These are phyloP conservation scores for Dictyostelium citrinum DNA, from an alignment of 78 protist genomes.

Conservation along the genomic window DNA sequence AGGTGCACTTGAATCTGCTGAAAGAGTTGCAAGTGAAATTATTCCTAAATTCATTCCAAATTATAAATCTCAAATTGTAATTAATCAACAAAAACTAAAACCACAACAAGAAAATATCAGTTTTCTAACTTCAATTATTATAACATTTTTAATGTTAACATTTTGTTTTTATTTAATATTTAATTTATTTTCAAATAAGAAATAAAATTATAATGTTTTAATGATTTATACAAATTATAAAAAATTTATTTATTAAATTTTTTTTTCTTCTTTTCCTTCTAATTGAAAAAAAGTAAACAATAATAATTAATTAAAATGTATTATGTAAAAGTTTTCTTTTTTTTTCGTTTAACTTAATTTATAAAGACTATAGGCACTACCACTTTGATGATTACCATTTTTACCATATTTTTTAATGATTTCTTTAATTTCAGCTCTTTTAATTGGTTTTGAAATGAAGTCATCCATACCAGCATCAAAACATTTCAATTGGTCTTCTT, in stretches of 20 bases:
- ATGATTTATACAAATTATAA: not conserved
- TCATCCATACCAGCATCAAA: slow-evolving; percentile 84
- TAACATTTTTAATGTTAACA: not conserved
- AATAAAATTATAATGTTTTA: not conserved
- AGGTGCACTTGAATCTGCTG: slow-evolving; percentile 78
- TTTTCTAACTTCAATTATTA: not conserved
- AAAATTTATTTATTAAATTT: not conserved
- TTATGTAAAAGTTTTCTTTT: not conserved
- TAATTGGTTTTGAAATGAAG: slow-evolving; percentile 83
- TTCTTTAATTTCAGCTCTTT: slow-evolving; percentile 5
- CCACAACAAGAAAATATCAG: not conserved
- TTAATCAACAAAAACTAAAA: not conserved
- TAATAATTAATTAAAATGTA: not conserved
- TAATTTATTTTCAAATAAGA: not conserved
- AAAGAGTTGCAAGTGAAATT: slow-evolving; percentile 44
- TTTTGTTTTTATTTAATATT: not conserved
- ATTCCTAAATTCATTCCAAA: not conserved
- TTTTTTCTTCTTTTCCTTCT: too few relatives aligned
- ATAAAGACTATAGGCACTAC: not conserved
- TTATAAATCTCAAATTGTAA: not conserved
- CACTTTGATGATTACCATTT: not conserved
- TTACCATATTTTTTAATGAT: slow-evolving; percentile 22
- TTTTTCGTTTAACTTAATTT: not conserved
- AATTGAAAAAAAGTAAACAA: not conserved
- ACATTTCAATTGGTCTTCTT: slow-evolving; percentile 48